A percentile compares a stretch with the other conserved stretches of the same genome.
Evolutionary conservation across 208 protist genomes (phyloP).

Genomic region (Phytomonas francai): DNA sequence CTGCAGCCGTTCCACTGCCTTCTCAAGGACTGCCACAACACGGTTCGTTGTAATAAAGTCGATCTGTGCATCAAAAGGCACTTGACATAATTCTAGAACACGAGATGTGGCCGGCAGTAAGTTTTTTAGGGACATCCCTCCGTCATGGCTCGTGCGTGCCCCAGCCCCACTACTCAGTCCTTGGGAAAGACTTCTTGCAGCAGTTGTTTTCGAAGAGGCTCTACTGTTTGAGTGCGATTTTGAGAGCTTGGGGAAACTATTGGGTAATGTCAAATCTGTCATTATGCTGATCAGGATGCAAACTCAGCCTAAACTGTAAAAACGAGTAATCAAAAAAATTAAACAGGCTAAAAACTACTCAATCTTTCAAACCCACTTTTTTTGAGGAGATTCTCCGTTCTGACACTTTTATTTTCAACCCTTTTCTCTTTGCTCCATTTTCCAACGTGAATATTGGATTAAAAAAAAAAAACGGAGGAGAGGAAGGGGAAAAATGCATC

Average conservation of each 20-base stretch:
- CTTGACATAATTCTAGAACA: slow-evolving; percentile 29
- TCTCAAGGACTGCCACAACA: slow-evolving; percentile 71
- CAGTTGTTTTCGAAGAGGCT: neutral
- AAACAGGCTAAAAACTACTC: neutral
- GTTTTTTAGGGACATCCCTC: neutral
- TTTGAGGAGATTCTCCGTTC: too few species aligned
- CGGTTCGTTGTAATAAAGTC: slow-evolving; percentile 71
- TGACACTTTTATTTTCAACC: too few species aligned
- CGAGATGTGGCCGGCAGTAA: slow-evolving; percentile 10
- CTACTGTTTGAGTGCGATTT: neutral
- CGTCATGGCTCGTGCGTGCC: neutral
- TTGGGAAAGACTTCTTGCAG: neutral
- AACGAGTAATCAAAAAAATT: neutral
- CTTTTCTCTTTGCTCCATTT: too few species aligned
- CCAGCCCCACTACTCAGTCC: neutral
- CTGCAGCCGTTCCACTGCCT: slow-evolving; percentile 85
- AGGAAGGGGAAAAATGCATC: neutral
- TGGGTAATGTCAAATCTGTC: neutral
- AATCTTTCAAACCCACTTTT: neutral
- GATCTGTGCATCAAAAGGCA: slow-evolving; percentile 32
- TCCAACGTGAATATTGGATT: neutral
- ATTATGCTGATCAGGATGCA: neutral
- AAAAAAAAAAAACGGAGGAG: neutral
- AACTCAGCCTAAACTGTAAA: neutral
- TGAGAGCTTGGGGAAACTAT: neutral